Base-by-base conservation (phyloP, 2,329 filamentous ascomycete genomes). In the Daldinia sp. region DNA sequence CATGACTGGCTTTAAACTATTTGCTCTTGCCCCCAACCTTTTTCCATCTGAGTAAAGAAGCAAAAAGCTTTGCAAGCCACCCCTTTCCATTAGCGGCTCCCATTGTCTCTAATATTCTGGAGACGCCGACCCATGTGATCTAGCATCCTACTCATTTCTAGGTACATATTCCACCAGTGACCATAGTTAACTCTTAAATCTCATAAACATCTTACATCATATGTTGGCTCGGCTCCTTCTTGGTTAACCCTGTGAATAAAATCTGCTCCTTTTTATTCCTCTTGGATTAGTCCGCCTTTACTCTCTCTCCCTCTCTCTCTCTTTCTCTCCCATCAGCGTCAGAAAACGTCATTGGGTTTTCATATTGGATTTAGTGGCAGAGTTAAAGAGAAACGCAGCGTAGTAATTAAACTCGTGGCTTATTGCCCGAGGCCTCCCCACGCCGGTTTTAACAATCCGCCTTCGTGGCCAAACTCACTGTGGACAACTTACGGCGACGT, bases 101-200 rank as follows among this genome's bases (percentile, higher is more conserved):
- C 47, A 45, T 27, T 63, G 63, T 66, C 62, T 68, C 54, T 64
- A 53, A 64, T 64, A 67, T 64, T 60, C 55, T 64, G 58, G 64
- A 61, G 65, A 68, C 59, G 35, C 60, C 57, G 47, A 30, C 51
- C 67, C 70, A 66, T 67, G 67, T 62, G 66, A 70, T 71, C 67
- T 68, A 67, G 56, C 54, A 64, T 64, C 48, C 56, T 64, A 53
- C 47, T 34, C 57, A 54, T 58, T 61, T 48, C 43, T 56, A 54
- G 25, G 57, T 59, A 58, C 57, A 61, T 58, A 55, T 52, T 67
- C 55, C 58, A 67, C 57, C 62, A 32, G 63, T 63, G 51, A 64
- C 61, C 66, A 65, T 65, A 68, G 58, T 66, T 48, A 47, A 58
- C 41, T 66, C 30, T 62, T 61, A 61, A 57, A 60, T 65, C 51